Base-by-base conservation (phyloP, 352 stramenopile genomes). In the Halophytophthora batemanensis region DNA sequence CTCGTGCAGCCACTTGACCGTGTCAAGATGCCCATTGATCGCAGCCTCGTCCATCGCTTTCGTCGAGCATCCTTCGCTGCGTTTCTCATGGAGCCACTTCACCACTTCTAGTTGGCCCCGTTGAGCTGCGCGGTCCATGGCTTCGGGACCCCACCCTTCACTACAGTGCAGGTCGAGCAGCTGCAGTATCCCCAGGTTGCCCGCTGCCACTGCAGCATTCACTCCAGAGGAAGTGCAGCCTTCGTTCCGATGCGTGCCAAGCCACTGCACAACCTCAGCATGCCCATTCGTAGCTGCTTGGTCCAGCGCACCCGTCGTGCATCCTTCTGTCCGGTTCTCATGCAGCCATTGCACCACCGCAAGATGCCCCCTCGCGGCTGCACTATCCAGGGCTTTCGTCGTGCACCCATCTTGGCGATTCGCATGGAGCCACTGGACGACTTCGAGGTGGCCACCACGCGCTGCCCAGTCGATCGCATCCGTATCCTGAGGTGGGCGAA, bases 401-500 rank as follows among this genome's bases (percentile, higher is more conserved):
- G 25, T 31, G 25, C 25, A 31, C 25, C 25, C 25, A 8, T 31
- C 25, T 31, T 31, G 25, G 25, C 25, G 33, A 17, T 38, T 38
- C 11, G 11, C 33, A 13, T 38, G 33, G 2, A 38, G 10, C 33
- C 33, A 38, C 33, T 38, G 33, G 33, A 38, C 15, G 3, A 55
- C 25, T 3, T 47, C 15, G 17, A 42, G 22, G 39, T 48, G 36
- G 1, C 39, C 39, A 2, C 34, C 17, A 2, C 29, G 1, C 7
- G 49, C 40, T 6, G 49, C 49, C 21, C 19, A 48, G 18, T 49
- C 39, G 35, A 34, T 53, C 6, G 37, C 28, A 19, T 42, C 22
- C 6, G 47, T 31, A 8, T 8, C 8, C 25, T 31, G 25, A 8
- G 25, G 25, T 8, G 4, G 25, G 25, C 25, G 25, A 10, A n/a